Conservation (phyloP, 768 basidiomycete genomes). For the Russula emetica region DNA sequence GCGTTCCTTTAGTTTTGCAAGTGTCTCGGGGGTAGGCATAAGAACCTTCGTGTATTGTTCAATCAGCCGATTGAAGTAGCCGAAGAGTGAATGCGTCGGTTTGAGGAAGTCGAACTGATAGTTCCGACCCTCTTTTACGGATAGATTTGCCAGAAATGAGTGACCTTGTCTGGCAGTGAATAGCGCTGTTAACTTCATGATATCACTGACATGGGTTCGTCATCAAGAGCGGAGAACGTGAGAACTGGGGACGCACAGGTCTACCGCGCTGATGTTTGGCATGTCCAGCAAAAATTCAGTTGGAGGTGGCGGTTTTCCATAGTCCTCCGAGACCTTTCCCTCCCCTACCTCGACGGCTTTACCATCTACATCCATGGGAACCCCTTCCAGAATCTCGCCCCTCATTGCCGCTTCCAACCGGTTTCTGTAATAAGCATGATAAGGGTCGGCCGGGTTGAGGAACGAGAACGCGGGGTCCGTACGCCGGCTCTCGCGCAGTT, state of each 20-base stretch:
- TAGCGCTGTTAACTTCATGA: slow-evolving; percentile 92
- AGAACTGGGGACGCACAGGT: slow-evolving; percentile 63
- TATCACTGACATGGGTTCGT: slow-evolving; percentile 55
- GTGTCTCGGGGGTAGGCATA: slow-evolving; percentile 69
- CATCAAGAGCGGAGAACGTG: background rate
- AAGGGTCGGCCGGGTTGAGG: slow-evolving; percentile 93
- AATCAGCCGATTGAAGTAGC: slow-evolving; percentile 95
- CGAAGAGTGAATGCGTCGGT: slow-evolving; percentile 92
- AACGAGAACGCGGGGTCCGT: slow-evolving; percentile 98
- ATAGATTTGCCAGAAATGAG: slow-evolving; percentile 78
- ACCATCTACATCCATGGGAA: slow-evolving; percentile 30
- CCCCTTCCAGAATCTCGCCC: slow-evolving; percentile 69
- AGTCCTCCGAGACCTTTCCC: slow-evolving; percentile 40
- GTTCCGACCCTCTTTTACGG: slow-evolving; percentile 86
- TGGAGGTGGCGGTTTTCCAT: slow-evolving; percentile 71
- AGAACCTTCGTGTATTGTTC: slow-evolving; percentile 93
- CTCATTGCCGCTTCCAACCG: slow-evolving; percentile 77
- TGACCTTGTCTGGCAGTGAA: slow-evolving; percentile 92
- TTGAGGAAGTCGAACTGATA: slow-evolving; percentile 98
- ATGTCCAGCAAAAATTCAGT: slow-evolving; percentile 82
- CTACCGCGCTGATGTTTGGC: slow-evolving; percentile 82
- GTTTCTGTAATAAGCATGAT: slow-evolving; percentile 97
- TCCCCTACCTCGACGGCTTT: slow-evolving; percentile 14
- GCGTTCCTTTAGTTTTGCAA: slow-evolving; percentile 65
- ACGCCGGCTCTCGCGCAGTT: slow-evolving; percentile 94